phyloP scores from a whole-genome alignment of 2,329 filamentous ascomycete genomes.

The Colletotrichum higginsianum region DNA sequence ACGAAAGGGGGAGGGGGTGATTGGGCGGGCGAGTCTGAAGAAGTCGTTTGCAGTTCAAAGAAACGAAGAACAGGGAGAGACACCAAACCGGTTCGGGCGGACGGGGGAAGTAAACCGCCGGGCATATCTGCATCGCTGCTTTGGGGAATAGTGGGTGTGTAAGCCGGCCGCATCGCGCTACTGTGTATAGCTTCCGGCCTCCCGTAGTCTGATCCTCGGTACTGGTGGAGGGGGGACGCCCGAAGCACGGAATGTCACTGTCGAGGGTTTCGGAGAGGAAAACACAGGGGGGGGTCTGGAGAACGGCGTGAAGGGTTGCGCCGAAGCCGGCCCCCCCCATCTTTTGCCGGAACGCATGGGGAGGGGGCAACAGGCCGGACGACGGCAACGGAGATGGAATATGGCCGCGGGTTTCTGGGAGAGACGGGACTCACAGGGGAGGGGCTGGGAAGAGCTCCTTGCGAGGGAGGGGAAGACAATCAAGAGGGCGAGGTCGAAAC shows the following conservation, averaged over 20 bases:
- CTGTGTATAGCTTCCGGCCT: not conserved
- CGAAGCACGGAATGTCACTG: not conserved
- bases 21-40: not conserved
- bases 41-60: not conserved
- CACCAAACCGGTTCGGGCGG: conserved; percentile 10
- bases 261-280: not conserved
- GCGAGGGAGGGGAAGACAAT: not conserved
- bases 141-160: not conserved
- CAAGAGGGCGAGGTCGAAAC: not conserved
- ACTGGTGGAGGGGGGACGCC: not conserved
- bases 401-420: not conserved
- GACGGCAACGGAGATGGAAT: not conserved
- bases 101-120: conserved; percentile 2
- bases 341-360: not conserved
- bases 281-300: not conserved
- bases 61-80: not conserved
- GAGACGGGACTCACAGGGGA: not conserved
- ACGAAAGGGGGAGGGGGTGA: not conserved
- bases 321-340: conserved; percentile 8
- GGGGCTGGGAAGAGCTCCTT: not conserved
- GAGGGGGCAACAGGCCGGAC: not conserved
- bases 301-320: not conserved
- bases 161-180: conserved; percentile 1
- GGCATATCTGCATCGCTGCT: not conserved
- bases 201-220: not conserved